Conservation (phyloP, 2,329 filamentous ascomycete species). For the Apiospora marii region DNA sequence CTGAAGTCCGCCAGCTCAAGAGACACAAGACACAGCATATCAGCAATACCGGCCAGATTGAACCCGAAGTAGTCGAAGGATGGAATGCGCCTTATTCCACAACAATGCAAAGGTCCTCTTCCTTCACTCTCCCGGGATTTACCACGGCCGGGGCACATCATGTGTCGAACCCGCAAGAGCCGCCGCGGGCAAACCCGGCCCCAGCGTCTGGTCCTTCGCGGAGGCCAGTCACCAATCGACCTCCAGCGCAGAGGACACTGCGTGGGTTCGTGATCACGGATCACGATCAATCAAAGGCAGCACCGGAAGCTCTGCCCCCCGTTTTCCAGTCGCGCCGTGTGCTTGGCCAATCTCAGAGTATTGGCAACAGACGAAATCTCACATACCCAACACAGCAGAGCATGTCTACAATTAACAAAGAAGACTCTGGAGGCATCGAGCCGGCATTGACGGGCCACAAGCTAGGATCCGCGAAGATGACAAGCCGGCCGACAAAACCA, state of each 20-base stretch:
- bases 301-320: not conserved
- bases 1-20: conserved; percentile 35
- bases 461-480: conserved; percentile 47
- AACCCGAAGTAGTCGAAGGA: conserved; percentile 42
- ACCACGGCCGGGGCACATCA: conserved; percentile 67
- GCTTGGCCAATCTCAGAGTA: conserved; percentile 18
- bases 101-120: conserved; percentile 66
- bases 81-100: conserved; percentile 56
- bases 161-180: conserved; percentile 42
- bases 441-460: conserved; percentile 48
- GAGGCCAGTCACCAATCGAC: conserved; percentile 32
- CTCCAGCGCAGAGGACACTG: conserved; percentile 41
- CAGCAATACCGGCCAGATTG: conserved; percentile 48
- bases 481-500: conserved; percentile 41
- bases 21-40: conserved; percentile 40
- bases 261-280: conserved; percentile 42
- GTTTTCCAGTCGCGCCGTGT: not conserved
- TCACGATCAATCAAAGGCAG: conserved; percentile 41
- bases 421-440: conserved; percentile 38
- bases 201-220: conserved; percentile 26
- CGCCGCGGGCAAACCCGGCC: conserved; percentile 29
- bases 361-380: not conserved
- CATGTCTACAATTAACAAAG: conserved; percentile 23
- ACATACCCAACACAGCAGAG: conserved; percentile 1
- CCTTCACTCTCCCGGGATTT: conserved; percentile 70